A percentile compares a stretch with the other conserved stretches of the same genome.
Evolutionary conservation across 805 yeast species (phyloP).

Genomic region (Lipomyces chichibuensis): DNA sequence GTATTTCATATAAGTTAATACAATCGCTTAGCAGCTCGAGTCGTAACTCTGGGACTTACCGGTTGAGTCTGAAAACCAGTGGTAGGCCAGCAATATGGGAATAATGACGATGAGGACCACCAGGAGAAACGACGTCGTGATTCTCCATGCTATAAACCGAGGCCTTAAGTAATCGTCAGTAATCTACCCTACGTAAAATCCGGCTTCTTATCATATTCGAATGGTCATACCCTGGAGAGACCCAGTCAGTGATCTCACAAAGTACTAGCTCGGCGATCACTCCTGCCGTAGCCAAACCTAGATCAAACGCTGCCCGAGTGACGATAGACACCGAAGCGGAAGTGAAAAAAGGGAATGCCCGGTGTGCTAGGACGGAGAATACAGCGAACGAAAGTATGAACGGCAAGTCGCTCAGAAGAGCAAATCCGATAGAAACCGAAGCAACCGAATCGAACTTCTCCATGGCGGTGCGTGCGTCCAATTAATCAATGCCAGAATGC

Average conservation of each 20-base stretch:
- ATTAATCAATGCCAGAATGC: not conserved
- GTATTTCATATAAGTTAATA: not conserved
- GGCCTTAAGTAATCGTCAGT: slow-evolving; percentile 17
- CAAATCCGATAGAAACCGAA: slow-evolving; percentile 26
- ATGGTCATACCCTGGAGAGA: slow-evolving; percentile 31
- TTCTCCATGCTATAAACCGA: slow-evolving; percentile 39
- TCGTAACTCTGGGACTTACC: slow-evolving; percentile 14
- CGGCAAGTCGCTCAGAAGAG: slow-evolving; percentile 26
- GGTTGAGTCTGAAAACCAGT: slow-evolving; percentile 35
- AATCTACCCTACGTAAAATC: not conserved
- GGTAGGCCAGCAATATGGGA: slow-evolving; percentile 41
- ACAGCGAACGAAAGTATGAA: slow-evolving; percentile 29
- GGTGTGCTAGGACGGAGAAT: slow-evolving; percentile 32
- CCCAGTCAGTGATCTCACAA: slow-evolving; percentile 46
- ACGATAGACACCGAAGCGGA: slow-evolving; percentile 29
- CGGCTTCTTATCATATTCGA: not conserved
- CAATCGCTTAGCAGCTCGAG: not conserved
- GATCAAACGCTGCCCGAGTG: slow-evolving; percentile 30
- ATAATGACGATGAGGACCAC: slow-evolving; percentile 40
- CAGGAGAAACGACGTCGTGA: slow-evolving; percentile 38
- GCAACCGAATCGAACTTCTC: slow-evolving; percentile 1
- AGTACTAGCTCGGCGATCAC: slow-evolving; percentile 46
- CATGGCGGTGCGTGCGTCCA: not conserved
- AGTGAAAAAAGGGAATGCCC: slow-evolving; percentile 31
- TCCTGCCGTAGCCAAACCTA: slow-evolving; percentile 36